Evolutionary conservation across 83 land plant species (phyloP), one percentile per base, ranked within the genome.

Genomic region (Thuja plicata): DNA sequence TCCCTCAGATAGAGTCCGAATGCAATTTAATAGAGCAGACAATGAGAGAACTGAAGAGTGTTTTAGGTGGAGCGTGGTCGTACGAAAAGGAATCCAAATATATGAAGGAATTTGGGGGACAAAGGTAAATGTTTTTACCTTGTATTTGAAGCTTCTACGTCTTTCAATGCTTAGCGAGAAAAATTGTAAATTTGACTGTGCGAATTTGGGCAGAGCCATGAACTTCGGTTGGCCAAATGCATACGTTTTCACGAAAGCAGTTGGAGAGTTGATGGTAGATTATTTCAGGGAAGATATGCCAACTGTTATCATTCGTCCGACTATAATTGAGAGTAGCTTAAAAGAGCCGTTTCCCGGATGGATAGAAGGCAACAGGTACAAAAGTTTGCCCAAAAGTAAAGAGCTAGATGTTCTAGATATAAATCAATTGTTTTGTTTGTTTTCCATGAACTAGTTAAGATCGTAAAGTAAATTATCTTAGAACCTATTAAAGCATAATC

Each of bases 231-330:
- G 91, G 91, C 94, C 89, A 89, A 92, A 92, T 74, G 91, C 92
- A n/a, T 92, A 92, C 24, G 92, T 91, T n/a, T 92, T 92, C 86
- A 91, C 94, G 41, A 92, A 92, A 85, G 92, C 94, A 45, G 86
- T 92, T 89, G 94, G 94, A 52, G 94, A 92, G 86, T 91, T 92
- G 92, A 3, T 92, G 9, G 15, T 92, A n/a, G 89, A 87, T 30
- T 55, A 88, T 35, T 60, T 41, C 11, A 84, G 91, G 6, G 87
- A 32, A 15, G 48, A 91, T 30, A 19, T 92, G 8, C 94, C 92
- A 16, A 88, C 88, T 32, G 91, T 92, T 10, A 86, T 92, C 15
- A 40, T 92, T 24, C 87, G 92, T 34, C 94, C 94, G 16, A 92
- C 85, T 86, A 92, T 92, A 13, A 89, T 92, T 19, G 94, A 92